Conservation (phyloP, 345 rosid genomes). For the Barbarea vulgaris region DNA sequence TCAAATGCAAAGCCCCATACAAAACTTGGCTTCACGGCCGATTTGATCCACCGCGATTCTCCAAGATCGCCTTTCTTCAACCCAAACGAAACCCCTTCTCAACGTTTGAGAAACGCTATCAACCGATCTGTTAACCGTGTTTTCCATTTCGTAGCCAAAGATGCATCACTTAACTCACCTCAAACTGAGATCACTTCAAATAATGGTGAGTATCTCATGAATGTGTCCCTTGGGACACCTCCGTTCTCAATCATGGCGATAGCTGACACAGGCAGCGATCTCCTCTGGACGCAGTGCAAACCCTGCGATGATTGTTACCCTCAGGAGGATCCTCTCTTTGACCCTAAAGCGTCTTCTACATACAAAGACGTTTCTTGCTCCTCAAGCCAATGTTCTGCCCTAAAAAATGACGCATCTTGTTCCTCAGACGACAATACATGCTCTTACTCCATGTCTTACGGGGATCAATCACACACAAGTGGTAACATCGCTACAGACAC, state of each 20-base stretch:
- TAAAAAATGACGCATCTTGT: not conserved
- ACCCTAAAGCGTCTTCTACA: slow-evolving; percentile 47
- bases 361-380: slow-evolving; percentile 42
- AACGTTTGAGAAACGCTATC: slow-evolving; percentile 33
- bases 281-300: slow-evolving; percentile 43
- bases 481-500: slow-evolving; percentile 25
- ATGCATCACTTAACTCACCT: not conserved
- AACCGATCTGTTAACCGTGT: slow-evolving; percentile 38
- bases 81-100: slow-evolving; percentile 8
- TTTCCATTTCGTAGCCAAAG: slow-evolving; percentile 2
- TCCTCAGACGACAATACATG: not conserved
- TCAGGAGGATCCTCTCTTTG: slow-evolving; percentile 42
- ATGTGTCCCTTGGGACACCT: slow-evolving; percentile 43
- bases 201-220: slow-evolving; percentile 40
- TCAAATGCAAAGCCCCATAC: slow-evolving; percentile 25
- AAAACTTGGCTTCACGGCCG: slow-evolving; percentile 38
- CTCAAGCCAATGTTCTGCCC: slow-evolving; percentile 26
- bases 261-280: slow-evolving; percentile 46
- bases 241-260: slow-evolving; percentile 25
- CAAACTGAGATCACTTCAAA: slow-evolving; percentile 16
- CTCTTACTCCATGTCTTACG: slow-evolving; percentile 1
- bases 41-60: slow-evolving; percentile 46
- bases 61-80: slow-evolving; percentile 43
- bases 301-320: slow-evolving; percentile 42
- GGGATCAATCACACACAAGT: not conserved